Evolutionary conservation across 2,329 filamentous ascomycete genomes (phyloP), one percentile per base, ranked within the genome.

Genomic region (Bipolaris zeicola): DNA sequence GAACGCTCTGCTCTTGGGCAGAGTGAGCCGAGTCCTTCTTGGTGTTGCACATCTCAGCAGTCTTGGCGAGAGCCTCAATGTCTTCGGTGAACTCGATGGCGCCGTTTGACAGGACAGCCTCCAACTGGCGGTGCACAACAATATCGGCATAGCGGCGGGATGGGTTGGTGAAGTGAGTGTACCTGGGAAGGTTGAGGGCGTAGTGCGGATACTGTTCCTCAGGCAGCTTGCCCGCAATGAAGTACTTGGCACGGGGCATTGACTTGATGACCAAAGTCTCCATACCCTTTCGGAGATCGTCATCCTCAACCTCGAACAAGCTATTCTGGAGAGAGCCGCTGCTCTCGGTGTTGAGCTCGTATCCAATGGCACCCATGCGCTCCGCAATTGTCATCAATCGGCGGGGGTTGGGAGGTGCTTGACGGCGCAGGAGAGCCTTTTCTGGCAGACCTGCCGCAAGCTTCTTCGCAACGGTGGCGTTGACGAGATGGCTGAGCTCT

Each of bases 1-100:
- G 95, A 47, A 99, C 92, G 77, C 95, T 98, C 80, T 99, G 95
- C 77, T 99, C 95, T 77, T 99, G 95, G 13, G 95, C 95, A 71
- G 92, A 95, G 79, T 96, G 94, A 1, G 95, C 92, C 11, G 93
- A 98, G 75, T 99, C 95, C 78, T 98, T 99, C 87, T 98, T 99
- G 73, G 91, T 96, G 81, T 99, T 99, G 84, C 92, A 96, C 66
- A 91, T 87, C 78, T 99, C 95, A 7, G 93, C 90, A 48, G 90
- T 96, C 86, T 98, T 99, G 69, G 88, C 88, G 39, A 99, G 82
- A 55, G 83, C 88, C 73, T 99, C 95, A 58, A 95, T 77, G 60
- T 99, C 95, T 65, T 99, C 95, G 4, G 81, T 87, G 76, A 95
- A 97, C 70, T 97, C 92, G 45, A 91, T 83, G 61, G 88, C 85